Percentiles rank a stretch among this genome's conserved stretches.
Conservation (phyloP, 768 basidiomycete species). For the Mycena olivaceomarginata region DNA sequence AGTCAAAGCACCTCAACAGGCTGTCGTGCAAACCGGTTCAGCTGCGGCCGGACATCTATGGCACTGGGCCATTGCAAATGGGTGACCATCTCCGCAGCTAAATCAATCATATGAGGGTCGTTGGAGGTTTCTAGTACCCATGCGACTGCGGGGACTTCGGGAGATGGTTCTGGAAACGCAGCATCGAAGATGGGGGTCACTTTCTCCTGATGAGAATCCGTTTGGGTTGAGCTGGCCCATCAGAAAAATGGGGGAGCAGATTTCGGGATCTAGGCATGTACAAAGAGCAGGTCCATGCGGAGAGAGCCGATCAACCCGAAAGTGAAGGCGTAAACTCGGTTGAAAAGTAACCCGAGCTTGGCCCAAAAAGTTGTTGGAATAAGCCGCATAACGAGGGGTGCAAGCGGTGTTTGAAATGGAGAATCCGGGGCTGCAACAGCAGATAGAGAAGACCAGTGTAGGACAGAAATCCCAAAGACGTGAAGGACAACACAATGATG, state of each 20-base stretch:
- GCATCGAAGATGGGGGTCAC: background rate
- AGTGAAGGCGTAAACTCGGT: no score
- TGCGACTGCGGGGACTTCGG: constrained; percentile 7
- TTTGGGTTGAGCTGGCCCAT: background rate
- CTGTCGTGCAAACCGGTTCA: background rate
- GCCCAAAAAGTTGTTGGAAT: background rate
- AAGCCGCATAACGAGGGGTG: background rate
- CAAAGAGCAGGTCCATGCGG: background rate
- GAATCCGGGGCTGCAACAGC: background rate
- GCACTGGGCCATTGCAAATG: constrained; percentile 6
- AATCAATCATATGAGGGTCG: background rate
- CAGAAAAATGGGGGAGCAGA: background rate
- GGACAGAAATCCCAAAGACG: constrained; percentile 6
- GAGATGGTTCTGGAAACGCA: background rate
- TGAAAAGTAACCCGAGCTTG: background rate
- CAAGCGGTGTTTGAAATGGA: constrained; percentile 7
- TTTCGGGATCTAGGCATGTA: background rate
- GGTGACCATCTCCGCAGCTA: background rate
- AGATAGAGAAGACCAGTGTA: constrained; percentile 8
- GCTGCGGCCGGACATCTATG: background rate
- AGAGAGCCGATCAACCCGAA: background rate
- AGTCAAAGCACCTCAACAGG: constrained; percentile 1
- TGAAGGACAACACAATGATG: constrained; percentile 5
- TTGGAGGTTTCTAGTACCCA: constrained; percentile 23
- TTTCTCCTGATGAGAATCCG: no score